phyloP scores from a whole-genome alignment of 2,329 filamentous ascomycete species.

The Scedosporium boydii region DNA sequence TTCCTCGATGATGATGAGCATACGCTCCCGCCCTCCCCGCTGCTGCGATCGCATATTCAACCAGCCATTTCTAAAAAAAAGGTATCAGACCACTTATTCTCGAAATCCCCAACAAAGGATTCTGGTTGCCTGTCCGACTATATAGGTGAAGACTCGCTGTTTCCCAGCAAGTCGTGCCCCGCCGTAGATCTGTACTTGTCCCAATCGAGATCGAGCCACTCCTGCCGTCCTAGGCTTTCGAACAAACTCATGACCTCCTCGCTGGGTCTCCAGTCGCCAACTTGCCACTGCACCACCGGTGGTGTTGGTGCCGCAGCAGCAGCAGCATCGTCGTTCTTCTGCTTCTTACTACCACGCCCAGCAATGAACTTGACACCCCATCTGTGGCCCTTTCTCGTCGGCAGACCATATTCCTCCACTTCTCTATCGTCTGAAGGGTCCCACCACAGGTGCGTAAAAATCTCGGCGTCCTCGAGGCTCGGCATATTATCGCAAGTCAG shows the following conservation, averaged over 20 bases:
- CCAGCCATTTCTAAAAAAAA: no score
- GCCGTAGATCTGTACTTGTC: slow-evolving; percentile 7
- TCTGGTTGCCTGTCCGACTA: slow-evolving; percentile 4
- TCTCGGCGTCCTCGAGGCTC: slow-evolving; percentile 14
- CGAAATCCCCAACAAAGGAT: background rate
- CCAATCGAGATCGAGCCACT: slow-evolving; percentile 14
- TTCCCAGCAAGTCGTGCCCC: slow-evolving; percentile 5
- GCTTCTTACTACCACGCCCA: slow-evolving; percentile 7
- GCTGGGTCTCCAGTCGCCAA: slow-evolving; percentile 15
- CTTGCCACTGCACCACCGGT: slow-evolving; percentile 15
- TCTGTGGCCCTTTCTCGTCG: slow-evolving; percentile 9
- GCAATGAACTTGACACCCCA: slow-evolving; percentile 14
- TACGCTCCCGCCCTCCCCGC: no score
- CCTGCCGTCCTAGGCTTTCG: slow-evolving; percentile 12
- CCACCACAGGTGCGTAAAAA: slow-evolving; percentile 15
- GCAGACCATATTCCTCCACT: slow-evolving; percentile 3
- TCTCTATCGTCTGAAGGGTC: slow-evolving; percentile 11
- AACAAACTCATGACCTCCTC: slow-evolving; percentile 12
- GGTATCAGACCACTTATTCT: background rate
- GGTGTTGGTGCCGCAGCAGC: no score
- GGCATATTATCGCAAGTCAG: slow-evolving; percentile 10
- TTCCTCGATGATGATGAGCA: no score
- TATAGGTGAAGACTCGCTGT: background rate
- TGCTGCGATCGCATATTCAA: no score
- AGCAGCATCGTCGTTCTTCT: no score